phyloP scores from a whole-genome alignment of 2,329 filamentous ascomycete species.

The Penicillium sp. region DNA sequence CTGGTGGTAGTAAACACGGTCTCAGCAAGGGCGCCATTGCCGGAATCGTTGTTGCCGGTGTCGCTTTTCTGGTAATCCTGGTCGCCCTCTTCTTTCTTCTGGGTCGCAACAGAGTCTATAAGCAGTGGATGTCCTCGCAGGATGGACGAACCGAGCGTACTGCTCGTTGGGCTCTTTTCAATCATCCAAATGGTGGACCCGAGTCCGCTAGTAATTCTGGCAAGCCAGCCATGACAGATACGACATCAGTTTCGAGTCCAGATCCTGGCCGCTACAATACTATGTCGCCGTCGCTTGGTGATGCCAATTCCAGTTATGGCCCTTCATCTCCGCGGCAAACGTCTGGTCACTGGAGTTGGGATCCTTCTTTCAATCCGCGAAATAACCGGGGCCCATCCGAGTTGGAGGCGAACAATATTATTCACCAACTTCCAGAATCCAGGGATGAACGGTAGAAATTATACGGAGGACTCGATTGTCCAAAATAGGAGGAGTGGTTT shows the following conservation, averaged over 20 bases:
- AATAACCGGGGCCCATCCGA: conserved; percentile 14
- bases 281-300: conserved; percentile 7
- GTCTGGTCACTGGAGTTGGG: conserved; percentile 22
- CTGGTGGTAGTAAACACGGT: conserved; percentile 6
- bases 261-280: conserved; percentile 10
- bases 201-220: conserved; percentile 16
- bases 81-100: conserved; percentile 46
- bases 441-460: neutral
- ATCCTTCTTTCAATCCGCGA: conserved; percentile 9
- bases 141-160: conserved; percentile 38
- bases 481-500: neutral
- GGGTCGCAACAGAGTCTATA: conserved; percentile 40
- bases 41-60: conserved; percentile 61
- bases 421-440: conserved; percentile 10
- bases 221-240: conserved; percentile 8
- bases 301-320: conserved; percentile 2
- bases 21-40: conserved; percentile 59
- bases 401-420: conserved; percentile 18
- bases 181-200: conserved; percentile 11
- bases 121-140: conserved; percentile 39
- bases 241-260: conserved; percentile 11
- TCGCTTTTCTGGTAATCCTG: conserved; percentile 53
- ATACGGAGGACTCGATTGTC: neutral
- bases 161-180: conserved; percentile 37
- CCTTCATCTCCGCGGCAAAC: conserved; percentile 6